Percentiles rank a stretch among this genome's conserved stretches.
phyloP scores from a whole-genome alignment of 176 grass and related monocot genomes.

The Metroxylon sagu region DNA sequence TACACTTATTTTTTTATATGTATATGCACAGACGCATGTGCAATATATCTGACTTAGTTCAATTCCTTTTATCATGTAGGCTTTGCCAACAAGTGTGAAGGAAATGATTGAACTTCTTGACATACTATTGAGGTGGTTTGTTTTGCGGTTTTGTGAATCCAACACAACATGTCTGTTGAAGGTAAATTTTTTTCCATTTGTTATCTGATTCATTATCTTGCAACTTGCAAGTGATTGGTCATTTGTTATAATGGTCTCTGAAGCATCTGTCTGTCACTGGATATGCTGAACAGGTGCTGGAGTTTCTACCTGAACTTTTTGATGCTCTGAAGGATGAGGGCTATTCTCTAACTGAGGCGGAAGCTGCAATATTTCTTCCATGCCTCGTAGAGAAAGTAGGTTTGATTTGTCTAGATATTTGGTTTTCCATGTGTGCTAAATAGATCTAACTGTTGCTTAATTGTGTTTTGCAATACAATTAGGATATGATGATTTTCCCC shows the following conservation, averaged over 20 bases:
- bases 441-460: too few relatives aligned
- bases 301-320: constrained; percentile 97
- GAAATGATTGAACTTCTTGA: constrained; percentile 92
- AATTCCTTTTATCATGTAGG: constrained; percentile 32
- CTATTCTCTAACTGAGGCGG: constrained; percentile 84
- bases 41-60: neutral
- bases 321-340: constrained; percentile 78
- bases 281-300: constrained; percentile 51
- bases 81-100: constrained; percentile 57
- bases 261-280: constrained; percentile 14
- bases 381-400: constrained; percentile 86
- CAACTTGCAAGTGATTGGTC: neutral
- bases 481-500: too few relatives aligned
- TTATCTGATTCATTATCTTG: neutral
- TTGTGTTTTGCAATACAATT: too few relatives aligned
- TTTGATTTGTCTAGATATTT: neutral
- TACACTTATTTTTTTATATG: neutral
- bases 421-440: too few relatives aligned
- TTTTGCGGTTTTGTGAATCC: constrained; percentile 94
- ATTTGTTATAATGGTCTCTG: constrained; percentile 1
- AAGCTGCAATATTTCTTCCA: constrained; percentile 92
- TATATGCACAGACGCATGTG: neutral
- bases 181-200: constrained; percentile 25
- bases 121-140: constrained; percentile 96
- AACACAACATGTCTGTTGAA: constrained; percentile 98